These are phyloP conservation scores for Zygoascus tannicola DNA, from an alignment of 805 yeast genomes.

Conservation along the genomic window DNA sequence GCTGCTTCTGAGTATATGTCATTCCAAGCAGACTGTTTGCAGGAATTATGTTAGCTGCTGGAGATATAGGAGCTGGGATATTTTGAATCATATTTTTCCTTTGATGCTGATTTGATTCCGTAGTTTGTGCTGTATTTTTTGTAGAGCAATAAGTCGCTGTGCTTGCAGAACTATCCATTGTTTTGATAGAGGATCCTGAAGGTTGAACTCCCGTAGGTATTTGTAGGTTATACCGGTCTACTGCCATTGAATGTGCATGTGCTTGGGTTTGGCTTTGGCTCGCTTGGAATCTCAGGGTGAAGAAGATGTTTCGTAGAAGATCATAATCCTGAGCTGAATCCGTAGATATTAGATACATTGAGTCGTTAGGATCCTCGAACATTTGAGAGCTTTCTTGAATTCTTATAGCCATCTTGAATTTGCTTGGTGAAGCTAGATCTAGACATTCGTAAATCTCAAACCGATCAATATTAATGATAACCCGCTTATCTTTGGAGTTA, in stretches of 20 bases:
- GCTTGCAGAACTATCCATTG: too few species aligned
- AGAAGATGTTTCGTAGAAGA: conserved; percentile 22
- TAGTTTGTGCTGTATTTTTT: too few species aligned
- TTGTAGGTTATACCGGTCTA: too few species aligned
- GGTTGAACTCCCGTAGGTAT: too few species aligned
- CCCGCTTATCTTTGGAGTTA: background rate
- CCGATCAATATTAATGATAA: background rate
- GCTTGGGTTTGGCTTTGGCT: background rate
- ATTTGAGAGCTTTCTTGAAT: conserved; percentile 17
- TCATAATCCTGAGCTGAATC: conserved; percentile 21
- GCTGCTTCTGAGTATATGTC: background rate
- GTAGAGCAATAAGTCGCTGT: too few species aligned
- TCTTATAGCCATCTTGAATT: conserved; percentile 17
- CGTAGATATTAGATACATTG: conserved; percentile 18
- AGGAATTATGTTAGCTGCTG: background rate
- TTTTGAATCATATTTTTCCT: background rate
- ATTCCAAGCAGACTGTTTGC: background rate
- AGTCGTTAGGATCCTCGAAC: conserved; percentile 14
- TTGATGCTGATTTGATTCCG: too few species aligned
- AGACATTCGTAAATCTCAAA: conserved; percentile 1
- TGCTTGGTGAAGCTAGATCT: conserved; percentile 13
- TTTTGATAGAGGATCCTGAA: too few species aligned
- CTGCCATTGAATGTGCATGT: too few species aligned
- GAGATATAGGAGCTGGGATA: background rate
- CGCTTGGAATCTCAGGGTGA: conserved; percentile 20